Conservation (phyloP, 768 basidiomycete genomes). For the Russula griseocarnosa region DNA sequence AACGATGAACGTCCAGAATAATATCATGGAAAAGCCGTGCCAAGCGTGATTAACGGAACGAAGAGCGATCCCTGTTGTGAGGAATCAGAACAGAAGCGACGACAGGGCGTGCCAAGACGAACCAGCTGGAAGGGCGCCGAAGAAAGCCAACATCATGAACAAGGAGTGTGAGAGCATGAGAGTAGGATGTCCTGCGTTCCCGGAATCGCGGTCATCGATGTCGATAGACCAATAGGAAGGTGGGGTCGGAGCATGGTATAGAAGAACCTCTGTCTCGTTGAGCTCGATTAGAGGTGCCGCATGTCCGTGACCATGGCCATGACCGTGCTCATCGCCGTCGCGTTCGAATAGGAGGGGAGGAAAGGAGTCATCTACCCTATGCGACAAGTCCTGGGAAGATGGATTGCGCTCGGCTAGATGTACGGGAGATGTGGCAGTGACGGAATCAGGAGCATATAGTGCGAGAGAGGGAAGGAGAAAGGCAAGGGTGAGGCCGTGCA, state of each 20-base stretch:
- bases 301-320: slow-evolving; percentile 44
- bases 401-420: slow-evolving; percentile 9
- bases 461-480: slow-evolving; percentile 27
- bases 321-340: slow-evolving; percentile 30
- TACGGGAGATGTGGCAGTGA: slow-evolving; percentile 15
- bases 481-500: slow-evolving; percentile 17
- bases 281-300: slow-evolving; percentile 53
- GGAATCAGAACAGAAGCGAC: slow-evolving; percentile 6
- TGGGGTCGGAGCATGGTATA: slow-evolving; percentile 64
- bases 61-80: slow-evolving; percentile 63
- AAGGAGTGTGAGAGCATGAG: slow-evolving; percentile 72
- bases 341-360: slow-evolving; percentile 1
- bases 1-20: slow-evolving; percentile 57
- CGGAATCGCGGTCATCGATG: slow-evolving; percentile 49
- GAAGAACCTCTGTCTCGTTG: slow-evolving; percentile 72
- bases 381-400: background rate
- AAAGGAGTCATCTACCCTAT: background rate
- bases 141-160: slow-evolving; percentile 76
- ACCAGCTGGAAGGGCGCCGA: slow-evolving; percentile 79
- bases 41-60: slow-evolving; percentile 70
- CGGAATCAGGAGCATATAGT: slow-evolving; percentile 22
- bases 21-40: slow-evolving; percentile 52
- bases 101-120: slow-evolving; percentile 30
- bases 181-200: slow-evolving; percentile 51
- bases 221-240: slow-evolving; percentile 84